These are phyloP conservation scores for Phytophthora multivora DNA, from an alignment of 352 stramenopile genomes.

Conservation along the genomic window DNA sequence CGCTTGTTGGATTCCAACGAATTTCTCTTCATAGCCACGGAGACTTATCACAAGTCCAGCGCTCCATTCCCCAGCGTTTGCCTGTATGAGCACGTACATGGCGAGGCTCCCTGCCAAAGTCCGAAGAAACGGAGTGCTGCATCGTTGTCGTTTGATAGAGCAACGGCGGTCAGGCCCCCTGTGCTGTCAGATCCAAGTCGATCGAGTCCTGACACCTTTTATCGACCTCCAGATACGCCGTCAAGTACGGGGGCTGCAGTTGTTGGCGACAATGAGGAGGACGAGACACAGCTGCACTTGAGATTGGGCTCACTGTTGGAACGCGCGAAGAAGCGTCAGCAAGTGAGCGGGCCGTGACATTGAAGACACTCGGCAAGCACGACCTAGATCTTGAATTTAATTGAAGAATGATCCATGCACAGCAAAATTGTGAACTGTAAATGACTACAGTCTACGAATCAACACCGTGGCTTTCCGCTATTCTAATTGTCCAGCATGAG, in stretches of 20 bases:
- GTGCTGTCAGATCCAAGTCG: conserved; percentile 8
- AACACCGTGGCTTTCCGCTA: too few relatives aligned
- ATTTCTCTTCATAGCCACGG: conserved; percentile 49
- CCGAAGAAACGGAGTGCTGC: conserved; percentile 1
- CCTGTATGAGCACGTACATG: conserved; percentile 7
- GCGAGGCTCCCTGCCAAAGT: neutral
- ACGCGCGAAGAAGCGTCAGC: conserved; percentile 41
- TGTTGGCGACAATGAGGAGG: conserved; percentile 6
- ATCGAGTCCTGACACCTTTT: neutral
- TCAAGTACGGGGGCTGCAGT: conserved; percentile 28
- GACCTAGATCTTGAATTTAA: too few relatives aligned
- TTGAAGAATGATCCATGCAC: too few relatives aligned
- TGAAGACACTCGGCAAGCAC: neutral
- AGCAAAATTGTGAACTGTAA: too few relatives aligned
- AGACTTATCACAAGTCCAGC: conserved; percentile 49
- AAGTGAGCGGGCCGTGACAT: conserved; percentile 4
- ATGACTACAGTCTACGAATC: too few relatives aligned
- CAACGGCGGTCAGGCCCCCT: neutral
- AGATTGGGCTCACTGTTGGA: conserved; percentile 44
- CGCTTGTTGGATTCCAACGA: conserved; percentile 50
- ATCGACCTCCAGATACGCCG: neutral
- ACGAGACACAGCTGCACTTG: conserved; percentile 32
- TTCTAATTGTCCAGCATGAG: too few relatives aligned
- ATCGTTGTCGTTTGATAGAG: conserved; percentile 2
- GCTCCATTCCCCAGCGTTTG: conserved; percentile 7